Evolutionary conservation across 2,329 filamentous ascomycete genomes (phyloP), one percentile per base, ranked within the genome.

Genomic region (Fusarium coicis): DNA sequence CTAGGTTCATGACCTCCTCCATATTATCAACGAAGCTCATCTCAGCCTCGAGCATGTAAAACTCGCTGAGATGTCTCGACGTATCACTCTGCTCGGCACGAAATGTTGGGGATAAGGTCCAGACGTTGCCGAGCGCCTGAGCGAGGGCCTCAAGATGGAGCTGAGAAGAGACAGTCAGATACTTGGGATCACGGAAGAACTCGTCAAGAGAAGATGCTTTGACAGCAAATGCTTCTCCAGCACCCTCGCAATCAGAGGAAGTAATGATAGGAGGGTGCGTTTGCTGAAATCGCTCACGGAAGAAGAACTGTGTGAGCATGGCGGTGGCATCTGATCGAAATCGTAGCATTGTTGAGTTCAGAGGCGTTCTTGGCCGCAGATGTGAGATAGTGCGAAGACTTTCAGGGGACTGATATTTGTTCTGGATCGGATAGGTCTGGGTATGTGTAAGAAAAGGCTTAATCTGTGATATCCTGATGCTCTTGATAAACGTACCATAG

Each of bases 31-130:
- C 89, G 80, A 97, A 97, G 77, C 91, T 92, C 80, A 95, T 86
- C 82, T 99, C 96, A 21, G 92, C 95, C 83, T 99, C 96, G 5
- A 99, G 89, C 96, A 99, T 98, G 84, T 98, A 98, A 79, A 99
- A 98, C 80, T 99, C 96, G 84, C 94, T 97, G 69, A 99, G 86
- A 83, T 99, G 96, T 34, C 96, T 91, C 10, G 95, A 92, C 0
- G 96, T 98, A 79, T 98, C 95, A 82, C 95, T 98, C 79, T 91
- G 92, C 81, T 98, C 96, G 8, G 96, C 96, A 42, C 96, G 91
- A 80, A 99, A 99, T 0, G 95, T 97, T 6, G 96, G 96, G 9
- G 95, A 96, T 16, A 99, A 84, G 3, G 95, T 93, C 95, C 96
- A 99, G 12, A 98, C 96, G 76, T 93, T 94, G 43, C 94, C 94